A percentile compares a stretch with the other conserved stretches of the same genome.
phyloP scores from a whole-genome alignment of 2,329 filamentous ascomycete genomes.

The Aspergillus sp. region DNA sequence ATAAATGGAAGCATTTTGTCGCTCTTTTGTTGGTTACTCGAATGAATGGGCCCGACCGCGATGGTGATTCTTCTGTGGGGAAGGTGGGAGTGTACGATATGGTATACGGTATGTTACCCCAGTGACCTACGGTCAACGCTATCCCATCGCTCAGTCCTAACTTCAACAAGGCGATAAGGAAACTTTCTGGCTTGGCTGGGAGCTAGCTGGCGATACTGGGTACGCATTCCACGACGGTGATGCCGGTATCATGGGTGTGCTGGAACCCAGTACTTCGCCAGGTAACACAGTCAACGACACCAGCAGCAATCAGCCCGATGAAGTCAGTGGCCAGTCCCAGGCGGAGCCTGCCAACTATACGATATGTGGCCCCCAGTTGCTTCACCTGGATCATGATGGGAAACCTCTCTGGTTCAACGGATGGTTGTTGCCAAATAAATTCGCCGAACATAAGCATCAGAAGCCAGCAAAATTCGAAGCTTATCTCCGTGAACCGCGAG shows the following conservation, averaged over 20 bases:
- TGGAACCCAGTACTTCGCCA: neutral
- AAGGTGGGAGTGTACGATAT: slow-evolving; percentile 46
- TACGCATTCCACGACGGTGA: slow-evolving; percentile 46
- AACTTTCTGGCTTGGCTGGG: slow-evolving; percentile 51
- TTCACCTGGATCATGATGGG: slow-evolving; percentile 42
- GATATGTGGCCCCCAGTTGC: slow-evolving; percentile 46
- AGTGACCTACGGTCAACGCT: neutral
- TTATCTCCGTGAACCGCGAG: slow-evolving; percentile 9
- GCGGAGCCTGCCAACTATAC: slow-evolving; percentile 22
- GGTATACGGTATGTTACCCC: slow-evolving; percentile 39
- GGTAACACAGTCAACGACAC: neutral
- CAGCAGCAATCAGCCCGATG: slow-evolving; percentile 4
- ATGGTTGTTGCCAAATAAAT: slow-evolving; percentile 44
- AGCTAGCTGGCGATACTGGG: slow-evolving; percentile 42
- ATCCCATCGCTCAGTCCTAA: neutral
- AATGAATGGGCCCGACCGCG: slow-evolving; percentile 42
- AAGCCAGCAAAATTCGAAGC: slow-evolving; percentile 35
- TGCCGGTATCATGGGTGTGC: slow-evolving; percentile 13
- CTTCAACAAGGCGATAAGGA: slow-evolving; percentile 44
- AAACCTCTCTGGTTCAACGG: slow-evolving; percentile 50
- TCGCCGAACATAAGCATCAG: slow-evolving; percentile 33
- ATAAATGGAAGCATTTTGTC: slow-evolving; percentile 48
- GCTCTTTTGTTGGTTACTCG: slow-evolving; percentile 38
- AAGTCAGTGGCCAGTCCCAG: neutral
- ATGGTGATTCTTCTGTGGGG: slow-evolving; percentile 36